phyloP scores from a whole-genome alignment of 2,329 filamentous ascomycete species.

The Sarocladium oryzae region DNA sequence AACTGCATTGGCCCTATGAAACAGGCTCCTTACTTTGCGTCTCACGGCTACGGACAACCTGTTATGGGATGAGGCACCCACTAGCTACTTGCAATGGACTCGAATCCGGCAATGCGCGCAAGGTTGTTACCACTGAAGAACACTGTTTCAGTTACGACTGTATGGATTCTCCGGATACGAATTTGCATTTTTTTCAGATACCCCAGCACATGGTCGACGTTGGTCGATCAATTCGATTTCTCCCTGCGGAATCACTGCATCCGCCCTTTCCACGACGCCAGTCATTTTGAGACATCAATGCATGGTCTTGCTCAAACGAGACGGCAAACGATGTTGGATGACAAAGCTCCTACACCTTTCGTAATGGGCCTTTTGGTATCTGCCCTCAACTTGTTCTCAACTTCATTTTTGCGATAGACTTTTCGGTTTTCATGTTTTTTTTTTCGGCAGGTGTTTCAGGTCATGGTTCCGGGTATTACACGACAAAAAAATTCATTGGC shows the following conservation, averaged over 20 bases:
- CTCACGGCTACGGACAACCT: constrained; percentile 45
- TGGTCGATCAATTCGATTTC: constrained; percentile 29
- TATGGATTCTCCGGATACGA: constrained; percentile 6
- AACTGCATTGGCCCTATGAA: constrained; percentile 41
- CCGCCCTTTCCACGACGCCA: not conserved
- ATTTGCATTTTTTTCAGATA: constrained; percentile 31
- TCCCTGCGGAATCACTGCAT: constrained; percentile 13
- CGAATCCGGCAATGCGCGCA: not conserved
- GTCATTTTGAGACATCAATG: constrained; percentile 12
- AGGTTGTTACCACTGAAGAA: not conserved
- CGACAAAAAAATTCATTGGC: constrained; percentile 3
- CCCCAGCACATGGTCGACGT: constrained; percentile 16
- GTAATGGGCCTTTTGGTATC: constrained; percentile 24
- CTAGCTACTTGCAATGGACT: not conserved
- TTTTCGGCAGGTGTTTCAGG: constrained; percentile 1
- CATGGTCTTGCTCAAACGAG: not conserved
- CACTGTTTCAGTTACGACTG: constrained; percentile 9
- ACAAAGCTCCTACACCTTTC: constrained; percentile 20
- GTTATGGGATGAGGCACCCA: constrained; percentile 36
- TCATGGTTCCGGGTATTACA: not conserved
- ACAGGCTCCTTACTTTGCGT: constrained; percentile 40
- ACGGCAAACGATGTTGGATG: not conserved
- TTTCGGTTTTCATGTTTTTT: not conserved
- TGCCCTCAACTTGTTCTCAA: constrained; percentile 10
- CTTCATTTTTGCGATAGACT: constrained; percentile 6